Percentiles rank a stretch among this genome's conserved stretches.
Conservation (phyloP, 345 rosid species). For the Eucalyptus caleyi region DNA sequence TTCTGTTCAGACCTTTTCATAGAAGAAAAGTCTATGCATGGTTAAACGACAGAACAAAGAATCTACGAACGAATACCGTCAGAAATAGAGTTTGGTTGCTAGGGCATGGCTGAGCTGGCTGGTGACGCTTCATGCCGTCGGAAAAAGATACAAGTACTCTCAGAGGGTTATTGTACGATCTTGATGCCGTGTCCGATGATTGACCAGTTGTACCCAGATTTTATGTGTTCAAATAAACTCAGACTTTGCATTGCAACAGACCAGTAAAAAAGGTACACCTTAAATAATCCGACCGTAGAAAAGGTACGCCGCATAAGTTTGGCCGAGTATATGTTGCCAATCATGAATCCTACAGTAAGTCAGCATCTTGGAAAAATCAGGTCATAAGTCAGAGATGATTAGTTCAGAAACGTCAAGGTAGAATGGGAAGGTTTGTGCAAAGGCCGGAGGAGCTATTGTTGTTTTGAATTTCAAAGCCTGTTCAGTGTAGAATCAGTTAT, state of each 20-base stretch:
- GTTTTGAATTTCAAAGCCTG: neutral
- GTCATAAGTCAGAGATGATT: neutral
- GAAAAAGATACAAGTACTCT: neutral
- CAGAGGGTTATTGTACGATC: neutral
- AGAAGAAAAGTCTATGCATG: neutral
- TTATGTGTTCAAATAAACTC: neutral
- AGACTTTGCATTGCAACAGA: neutral
- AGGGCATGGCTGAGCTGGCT: neutral
- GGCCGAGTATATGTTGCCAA: neutral
- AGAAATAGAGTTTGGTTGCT: neutral
- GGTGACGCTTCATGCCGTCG: neutral
- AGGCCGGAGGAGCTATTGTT: neutral
- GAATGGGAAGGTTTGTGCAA: neutral
- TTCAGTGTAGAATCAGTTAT: neutral
- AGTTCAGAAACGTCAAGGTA: neutral
- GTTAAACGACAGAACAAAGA: neutral
- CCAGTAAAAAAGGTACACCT: neutral
- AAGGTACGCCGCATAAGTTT: too few species aligned
- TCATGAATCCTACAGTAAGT: neutral
- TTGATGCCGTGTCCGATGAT: neutral
- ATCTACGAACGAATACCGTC: neutral
- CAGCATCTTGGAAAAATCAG: neutral
- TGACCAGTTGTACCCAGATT: neutral
- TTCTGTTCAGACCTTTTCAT: neutral
- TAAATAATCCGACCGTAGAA: neutral